These are phyloP conservation scores for Knoxia roxburghii DNA, from an alignment of 257 asterid genomes.

Conservation along the genomic window DNA sequence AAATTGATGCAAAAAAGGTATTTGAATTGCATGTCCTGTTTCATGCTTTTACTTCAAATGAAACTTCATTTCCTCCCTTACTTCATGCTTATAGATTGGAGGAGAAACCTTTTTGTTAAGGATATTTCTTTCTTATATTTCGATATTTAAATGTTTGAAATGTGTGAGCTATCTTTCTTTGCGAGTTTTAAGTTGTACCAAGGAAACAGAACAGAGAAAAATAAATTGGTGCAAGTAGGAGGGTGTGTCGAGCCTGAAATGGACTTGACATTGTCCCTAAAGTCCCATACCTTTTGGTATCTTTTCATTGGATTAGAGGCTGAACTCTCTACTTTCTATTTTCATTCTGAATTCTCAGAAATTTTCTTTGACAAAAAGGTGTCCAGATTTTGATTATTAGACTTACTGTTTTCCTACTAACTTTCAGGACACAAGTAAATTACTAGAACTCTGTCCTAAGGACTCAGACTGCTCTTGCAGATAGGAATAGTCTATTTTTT, in stretches of 20 bases:
- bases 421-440: not conserved
- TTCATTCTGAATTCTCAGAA: not conserved
- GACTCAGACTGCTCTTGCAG: not conserved
- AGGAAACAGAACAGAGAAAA: not conserved
- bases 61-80: not conserved
- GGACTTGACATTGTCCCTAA: not conserved
- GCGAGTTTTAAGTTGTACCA: not conserved
- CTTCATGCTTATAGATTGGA: not conserved
- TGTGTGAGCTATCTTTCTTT: not conserved
- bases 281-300: not conserved
- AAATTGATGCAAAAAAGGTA: slow-evolving; percentile 98
- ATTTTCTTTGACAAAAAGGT: not conserved
- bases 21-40: not conserved
- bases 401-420: not conserved
- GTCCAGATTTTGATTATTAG: not conserved
- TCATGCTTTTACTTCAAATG: not conserved
- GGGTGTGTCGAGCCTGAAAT: not conserved
- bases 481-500: not conserved
- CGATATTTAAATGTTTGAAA: not conserved
- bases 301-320: not conserved
- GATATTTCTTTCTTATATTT: not conserved
- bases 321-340: not conserved
- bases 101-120: not conserved
- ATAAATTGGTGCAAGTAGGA: not conserved
- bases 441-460: not conserved